phyloP scores from a whole-genome alignment of 192 early-diverging fungal species.

The Thamnidium elegans region DNA sequence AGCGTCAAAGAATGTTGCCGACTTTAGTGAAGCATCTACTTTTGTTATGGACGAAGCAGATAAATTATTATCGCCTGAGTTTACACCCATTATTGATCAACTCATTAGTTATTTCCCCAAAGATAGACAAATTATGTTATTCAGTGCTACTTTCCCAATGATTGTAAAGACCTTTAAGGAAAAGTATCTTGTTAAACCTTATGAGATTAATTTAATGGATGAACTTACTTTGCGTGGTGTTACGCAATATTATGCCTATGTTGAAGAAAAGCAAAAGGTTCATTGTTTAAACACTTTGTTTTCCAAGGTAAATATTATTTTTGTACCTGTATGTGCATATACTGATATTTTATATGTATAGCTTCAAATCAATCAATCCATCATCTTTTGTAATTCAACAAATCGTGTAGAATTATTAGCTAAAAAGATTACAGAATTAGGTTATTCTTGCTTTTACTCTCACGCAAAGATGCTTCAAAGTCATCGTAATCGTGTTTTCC shows the following conservation, averaged over 20 bases:
- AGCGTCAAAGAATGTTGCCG: constrained; percentile 90
- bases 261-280: constrained; percentile 98
- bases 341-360: constrained; percentile 23
- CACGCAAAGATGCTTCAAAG: constrained; percentile 98
- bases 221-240: constrained; percentile 97
- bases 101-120: constrained; percentile 86
- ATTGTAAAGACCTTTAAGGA: constrained; percentile 98
- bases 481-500: constrained; percentile 98
- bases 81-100: constrained; percentile 97
- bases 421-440: constrained; percentile 99
- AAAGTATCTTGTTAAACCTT: constrained; percentile 91
- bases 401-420: constrained; percentile 97
- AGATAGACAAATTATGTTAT: constrained; percentile 93
- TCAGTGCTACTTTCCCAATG: constrained; percentile 96
- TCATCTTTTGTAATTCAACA: constrained; percentile 99
- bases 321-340: background rate
- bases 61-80: constrained; percentile 97
- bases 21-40: constrained; percentile 84
- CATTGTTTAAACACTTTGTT: constrained; percentile 93
- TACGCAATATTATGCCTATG: constrained; percentile 99
- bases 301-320: constrained; percentile 65
- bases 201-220: constrained; percentile 99
- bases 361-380: constrained; percentile 99
- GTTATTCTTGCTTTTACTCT: constrained; percentile 99
- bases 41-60: constrained; percentile 99